Evolutionary conservation across 148 eudicot species (phyloP).

Genomic region (Spergularia bocconei): DNA sequence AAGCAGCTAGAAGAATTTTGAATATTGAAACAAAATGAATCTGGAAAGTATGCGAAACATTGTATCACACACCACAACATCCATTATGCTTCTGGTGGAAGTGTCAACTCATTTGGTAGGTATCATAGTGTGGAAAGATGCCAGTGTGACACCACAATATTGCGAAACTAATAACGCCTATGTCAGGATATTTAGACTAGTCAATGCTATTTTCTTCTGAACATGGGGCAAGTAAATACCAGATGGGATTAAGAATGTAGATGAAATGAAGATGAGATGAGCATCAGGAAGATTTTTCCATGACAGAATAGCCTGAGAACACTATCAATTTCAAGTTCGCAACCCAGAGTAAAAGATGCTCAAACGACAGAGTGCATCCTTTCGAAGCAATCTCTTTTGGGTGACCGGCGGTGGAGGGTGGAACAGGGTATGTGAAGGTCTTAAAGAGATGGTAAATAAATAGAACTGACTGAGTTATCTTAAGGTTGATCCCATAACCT

Average conservation of each 20-base stretch:
- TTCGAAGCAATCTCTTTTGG: background rate
- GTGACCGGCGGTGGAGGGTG: background rate
- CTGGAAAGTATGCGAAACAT: too few relatives aligned
- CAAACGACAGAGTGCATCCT: background rate
- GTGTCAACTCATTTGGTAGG: too few relatives aligned
- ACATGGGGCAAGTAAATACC: background rate
- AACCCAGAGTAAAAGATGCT: background rate
- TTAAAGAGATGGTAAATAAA: background rate
- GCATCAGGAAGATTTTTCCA: background rate
- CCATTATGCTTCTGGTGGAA: too few relatives aligned
- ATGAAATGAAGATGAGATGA: background rate
- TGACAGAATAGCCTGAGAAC: background rate
- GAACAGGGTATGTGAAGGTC: background rate
- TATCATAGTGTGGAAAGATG: too few relatives aligned
- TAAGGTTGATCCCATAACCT: background rate
- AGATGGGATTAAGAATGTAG: background rate
- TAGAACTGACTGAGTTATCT: background rate
- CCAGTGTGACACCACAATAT: too few relatives aligned
- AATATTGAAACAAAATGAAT: too few relatives aligned
- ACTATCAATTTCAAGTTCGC: background rate
- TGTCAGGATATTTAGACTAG: too few relatives aligned
- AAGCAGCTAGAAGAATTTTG: too few relatives aligned
- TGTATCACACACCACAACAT: too few relatives aligned
- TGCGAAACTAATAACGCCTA: too few relatives aligned
- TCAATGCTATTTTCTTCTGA: background rate